Conservation (phyloP, 148 eudicot genomes). For the Agrostemma githago region DNA sequence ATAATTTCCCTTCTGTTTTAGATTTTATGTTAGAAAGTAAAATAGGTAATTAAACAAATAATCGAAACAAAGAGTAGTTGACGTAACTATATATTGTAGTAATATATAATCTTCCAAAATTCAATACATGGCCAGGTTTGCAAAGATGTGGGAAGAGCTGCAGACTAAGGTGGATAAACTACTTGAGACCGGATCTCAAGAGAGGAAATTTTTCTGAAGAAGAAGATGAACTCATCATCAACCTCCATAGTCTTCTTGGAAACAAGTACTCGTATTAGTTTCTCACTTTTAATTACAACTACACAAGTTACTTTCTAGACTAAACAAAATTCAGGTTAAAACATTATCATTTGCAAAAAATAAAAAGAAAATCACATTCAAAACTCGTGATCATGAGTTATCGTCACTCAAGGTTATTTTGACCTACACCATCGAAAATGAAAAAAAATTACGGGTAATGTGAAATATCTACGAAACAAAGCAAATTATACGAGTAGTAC, state of each 20-base stretch:
- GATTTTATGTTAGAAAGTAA: too few relatives aligned
- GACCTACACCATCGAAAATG: too few relatives aligned
- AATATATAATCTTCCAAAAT: not conserved
- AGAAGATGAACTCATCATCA: constrained; percentile 48
- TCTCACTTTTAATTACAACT: not conserved
- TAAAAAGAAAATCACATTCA: too few relatives aligned
- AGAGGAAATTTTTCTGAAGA: constrained; percentile 40
- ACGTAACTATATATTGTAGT: not conserved
- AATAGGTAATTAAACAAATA: not conserved
- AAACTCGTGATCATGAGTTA: too few relatives aligned
- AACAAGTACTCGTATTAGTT: constrained; percentile 35
- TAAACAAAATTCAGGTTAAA: too few relatives aligned
- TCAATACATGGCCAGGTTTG: constrained; percentile 21
- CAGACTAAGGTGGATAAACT: constrained; percentile 47
- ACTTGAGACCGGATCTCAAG: constrained; percentile 46
- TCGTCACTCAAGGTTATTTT: not conserved
- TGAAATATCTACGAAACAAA: too few relatives aligned
- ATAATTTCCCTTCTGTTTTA: too few relatives aligned
- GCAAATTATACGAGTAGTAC: too few relatives aligned
- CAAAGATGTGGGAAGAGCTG: constrained; percentile 52
- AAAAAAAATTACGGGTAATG: too few relatives aligned
- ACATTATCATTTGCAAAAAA: too few relatives aligned
- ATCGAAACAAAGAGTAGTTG: not conserved
- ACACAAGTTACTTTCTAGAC: too few relatives aligned
- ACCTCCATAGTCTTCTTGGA: constrained; percentile 39